These are phyloP conservation scores for Gynostemma pentaphyllum DNA, from an alignment of 306 rosid species.

Conservation along the genomic window DNA sequence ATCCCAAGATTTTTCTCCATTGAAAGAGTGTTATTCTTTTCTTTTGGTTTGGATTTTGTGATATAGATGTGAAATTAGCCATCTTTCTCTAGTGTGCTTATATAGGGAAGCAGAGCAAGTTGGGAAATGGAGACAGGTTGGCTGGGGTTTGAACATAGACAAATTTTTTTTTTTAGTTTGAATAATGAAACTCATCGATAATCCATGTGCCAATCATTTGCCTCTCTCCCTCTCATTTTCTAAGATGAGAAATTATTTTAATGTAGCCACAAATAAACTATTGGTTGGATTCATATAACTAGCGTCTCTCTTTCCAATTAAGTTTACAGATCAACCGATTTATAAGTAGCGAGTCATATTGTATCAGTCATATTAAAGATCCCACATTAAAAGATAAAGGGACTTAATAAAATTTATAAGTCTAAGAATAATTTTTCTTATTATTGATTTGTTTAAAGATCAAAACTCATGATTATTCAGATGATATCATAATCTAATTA, in stretches of 20 bases:
- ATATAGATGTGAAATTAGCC: background rate
- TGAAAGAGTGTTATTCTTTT: background rate
- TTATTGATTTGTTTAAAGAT: no score
- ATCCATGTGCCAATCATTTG: background rate
- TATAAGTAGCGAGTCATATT: no score
- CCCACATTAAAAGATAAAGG: no score
- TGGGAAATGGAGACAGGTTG: constrained; percentile 8
- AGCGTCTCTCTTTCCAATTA: no score
- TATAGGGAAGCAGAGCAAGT: background rate
- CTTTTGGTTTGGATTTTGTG: background rate
- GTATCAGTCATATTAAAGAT: no score
- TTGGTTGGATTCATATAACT: no score
- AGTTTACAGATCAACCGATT: no score
- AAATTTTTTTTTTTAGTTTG: background rate
- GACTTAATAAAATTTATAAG: no score
- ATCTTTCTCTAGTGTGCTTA: background rate
- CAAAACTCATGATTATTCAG: no score
- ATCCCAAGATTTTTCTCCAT: constrained; percentile 6
- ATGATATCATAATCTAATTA: no score
- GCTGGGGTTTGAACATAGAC: background rate
- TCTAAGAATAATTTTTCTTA: no score
- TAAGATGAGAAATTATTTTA: background rate
- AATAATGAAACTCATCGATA: background rate
- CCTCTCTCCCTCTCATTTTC: background rate
- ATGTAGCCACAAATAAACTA: no score